phyloP scores from a whole-genome alignment of 768 basidiomycete genomes.

The Favolaschia claudopus region DNA sequence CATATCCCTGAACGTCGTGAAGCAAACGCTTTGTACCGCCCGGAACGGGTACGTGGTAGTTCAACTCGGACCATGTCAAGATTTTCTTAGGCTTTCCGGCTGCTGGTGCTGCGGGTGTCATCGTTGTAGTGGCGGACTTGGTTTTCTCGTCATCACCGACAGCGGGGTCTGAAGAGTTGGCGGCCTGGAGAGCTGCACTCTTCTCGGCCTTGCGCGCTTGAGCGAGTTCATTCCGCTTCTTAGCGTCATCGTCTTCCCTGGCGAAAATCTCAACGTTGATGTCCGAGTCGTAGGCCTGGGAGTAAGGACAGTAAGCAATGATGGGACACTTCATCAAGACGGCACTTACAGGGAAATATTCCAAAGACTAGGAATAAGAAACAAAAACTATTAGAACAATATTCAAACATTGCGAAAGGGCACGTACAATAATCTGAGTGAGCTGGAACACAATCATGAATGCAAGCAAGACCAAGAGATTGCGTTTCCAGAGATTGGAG shows the following conservation, averaged over 20 bases:
- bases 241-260: constrained; percentile 62
- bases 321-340: neutral
- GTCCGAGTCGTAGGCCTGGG: constrained; percentile 57
- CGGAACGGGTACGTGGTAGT: constrained; percentile 77
- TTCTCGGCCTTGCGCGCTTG: constrained; percentile 59
- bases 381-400: neutral
- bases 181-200: constrained; percentile 38
- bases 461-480: constrained; percentile 74
- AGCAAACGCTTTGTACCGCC: constrained; percentile 68
- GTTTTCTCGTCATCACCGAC: too few species aligned
- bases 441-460: constrained; percentile 77
- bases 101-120: too few species aligned
- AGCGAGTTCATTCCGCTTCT: constrained; percentile 60
- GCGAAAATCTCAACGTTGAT: constrained; percentile 65
- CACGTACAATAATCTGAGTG: constrained; percentile 62
- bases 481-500: constrained; percentile 68
- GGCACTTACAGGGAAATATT: constrained; percentile 64
- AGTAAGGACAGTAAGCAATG: constrained; percentile 18
- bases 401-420: neutral
- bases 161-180: too few species aligned
- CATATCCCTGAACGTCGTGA: constrained; percentile 80
- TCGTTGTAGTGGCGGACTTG: too few species aligned
- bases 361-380: constrained; percentile 50
- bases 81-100: constrained; percentile 54
- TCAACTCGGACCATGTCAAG: constrained; percentile 85